phyloP scores from a whole-genome alignment of 2,329 filamentous ascomycete species.

The Ophiobolus disseminans region DNA sequence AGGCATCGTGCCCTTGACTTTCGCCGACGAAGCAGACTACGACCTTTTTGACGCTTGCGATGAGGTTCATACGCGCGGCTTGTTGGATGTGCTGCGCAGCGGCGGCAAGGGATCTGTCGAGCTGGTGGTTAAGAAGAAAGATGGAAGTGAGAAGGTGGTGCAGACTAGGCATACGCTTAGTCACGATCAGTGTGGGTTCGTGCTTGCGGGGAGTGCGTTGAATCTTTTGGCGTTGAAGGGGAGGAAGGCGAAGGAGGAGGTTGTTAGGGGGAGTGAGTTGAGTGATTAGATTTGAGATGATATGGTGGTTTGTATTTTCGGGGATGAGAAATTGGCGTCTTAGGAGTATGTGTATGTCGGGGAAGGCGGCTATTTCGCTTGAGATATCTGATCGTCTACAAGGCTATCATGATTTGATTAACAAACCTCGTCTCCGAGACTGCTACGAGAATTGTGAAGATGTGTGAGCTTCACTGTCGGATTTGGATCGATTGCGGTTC shows the following conservation, averaged over 20 bases:
- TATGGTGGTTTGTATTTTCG: background rate
- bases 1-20: constrained; percentile 92
- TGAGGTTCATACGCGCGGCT: constrained; percentile 78
- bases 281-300: constrained; percentile 48
- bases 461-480: too few species aligned
- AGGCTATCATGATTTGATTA: background rate
- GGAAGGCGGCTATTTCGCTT: background rate
- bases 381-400: background rate
- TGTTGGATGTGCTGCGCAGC: constrained; percentile 80
- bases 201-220: constrained; percentile 90
- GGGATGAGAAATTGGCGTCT: background rate
- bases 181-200: constrained; percentile 88
- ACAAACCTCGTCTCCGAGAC: too few species aligned
- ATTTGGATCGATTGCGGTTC: too few species aligned
- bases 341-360: background rate
- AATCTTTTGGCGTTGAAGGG: constrained; percentile 80
- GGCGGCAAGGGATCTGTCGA: constrained; percentile 80
- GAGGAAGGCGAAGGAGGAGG: constrained; percentile 43
- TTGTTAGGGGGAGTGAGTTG: constrained; percentile 48
- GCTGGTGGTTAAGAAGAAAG: constrained; percentile 60
- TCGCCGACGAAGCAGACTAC: constrained; percentile 87
- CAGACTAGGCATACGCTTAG: constrained; percentile 87
- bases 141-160: constrained; percentile 71
- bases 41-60: constrained; percentile 84
- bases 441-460: too few species aligned